Base-by-base conservation (phyloP, 1,284 basidiomycete genomes). In the Leccinum solheimii region DNA sequence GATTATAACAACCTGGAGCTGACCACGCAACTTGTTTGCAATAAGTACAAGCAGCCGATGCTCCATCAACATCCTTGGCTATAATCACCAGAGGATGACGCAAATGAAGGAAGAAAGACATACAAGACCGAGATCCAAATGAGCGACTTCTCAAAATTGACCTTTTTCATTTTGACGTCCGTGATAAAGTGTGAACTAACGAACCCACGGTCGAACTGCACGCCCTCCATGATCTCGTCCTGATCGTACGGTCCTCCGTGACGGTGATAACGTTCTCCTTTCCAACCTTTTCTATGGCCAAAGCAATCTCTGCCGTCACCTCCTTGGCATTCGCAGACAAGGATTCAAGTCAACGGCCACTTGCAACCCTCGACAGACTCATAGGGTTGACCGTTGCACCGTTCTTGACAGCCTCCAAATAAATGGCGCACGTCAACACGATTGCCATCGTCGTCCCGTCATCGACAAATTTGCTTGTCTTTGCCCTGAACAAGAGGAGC, bases 261-360 rank as follows among this genome's bases (percentile, higher is more conserved):
- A 99, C 96, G 64, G 97, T 98, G 82, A 99, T 98, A 76, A 98
- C 97, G 77, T 97, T 97, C 80, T 98, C 97, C 83, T 98, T 98
- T 76, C 97, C 97, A 65, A 98, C 97, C 80, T 98, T 98, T 81
- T 98, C 96, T 97, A 98, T 98, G 3, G 97, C 97, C 75, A 95
- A 94, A 16, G 97, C 95, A 78, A 98, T 98, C 73, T 98, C 96
- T 62, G 26, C 26, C 26, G 6, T 26, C 26, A 1, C 26, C 26
- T 1, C 1, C 26, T 26, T 26, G 26, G 26, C 26, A 26, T 26
- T 26, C 26, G 26, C 6, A 26, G 26, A 26, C 26, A 26, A 26
- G 26, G 26, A 26, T 26, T 26, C 6, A 26, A 26, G 5, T 26
- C 26, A 7, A 26, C 26, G 26, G 26, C 26, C 26, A 2, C 26